These are phyloP conservation scores for Hymenoscyphus occultus DNA, from an alignment of 2,329 filamentous ascomycete species.

Conservation along the genomic window DNA sequence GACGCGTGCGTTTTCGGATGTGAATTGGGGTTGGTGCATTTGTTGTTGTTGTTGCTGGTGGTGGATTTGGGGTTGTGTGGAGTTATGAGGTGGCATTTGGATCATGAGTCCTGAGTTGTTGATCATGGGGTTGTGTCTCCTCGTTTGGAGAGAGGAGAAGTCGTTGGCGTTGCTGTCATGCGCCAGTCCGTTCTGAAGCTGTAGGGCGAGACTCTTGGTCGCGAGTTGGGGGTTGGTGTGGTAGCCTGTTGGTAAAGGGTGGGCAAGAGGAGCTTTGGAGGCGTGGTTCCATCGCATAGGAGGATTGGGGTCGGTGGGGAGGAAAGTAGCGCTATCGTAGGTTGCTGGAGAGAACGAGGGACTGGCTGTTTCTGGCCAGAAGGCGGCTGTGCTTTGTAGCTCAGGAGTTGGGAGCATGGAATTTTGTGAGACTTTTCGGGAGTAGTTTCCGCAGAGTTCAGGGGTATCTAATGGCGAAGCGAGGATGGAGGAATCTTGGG, in stretches of 20 bases:
- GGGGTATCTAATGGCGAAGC: slow-evolving; percentile 32
- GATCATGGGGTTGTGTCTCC: slow-evolving; percentile 13
- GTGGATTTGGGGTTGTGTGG: neutral
- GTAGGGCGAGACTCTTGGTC: slow-evolving; percentile 31
- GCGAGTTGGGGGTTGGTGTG: slow-evolving; percentile 31
- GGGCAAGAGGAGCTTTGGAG: slow-evolving; percentile 28
- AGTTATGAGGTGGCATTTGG: slow-evolving; percentile 27
- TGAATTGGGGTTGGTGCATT: slow-evolving; percentile 22
- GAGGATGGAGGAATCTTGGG: slow-evolving; percentile 27
- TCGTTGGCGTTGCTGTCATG: slow-evolving; percentile 24
- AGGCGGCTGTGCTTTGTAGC: slow-evolving; percentile 22
- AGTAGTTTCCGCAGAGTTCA: slow-evolving; percentile 22
- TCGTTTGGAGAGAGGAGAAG: slow-evolving; percentile 10
- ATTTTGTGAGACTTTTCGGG: slow-evolving; percentile 25
- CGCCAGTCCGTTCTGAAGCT: slow-evolving; percentile 32
- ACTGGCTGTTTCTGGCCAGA: slow-evolving; percentile 27
- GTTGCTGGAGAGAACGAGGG: slow-evolving; percentile 12
- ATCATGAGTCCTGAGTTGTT: slow-evolving; percentile 32
- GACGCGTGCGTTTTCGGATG: neutral
- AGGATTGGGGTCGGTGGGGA: slow-evolving; percentile 18
- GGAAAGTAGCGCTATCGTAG: slow-evolving; percentile 5
- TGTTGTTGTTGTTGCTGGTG: neutral
- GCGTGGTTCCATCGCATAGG: slow-evolving; percentile 35
- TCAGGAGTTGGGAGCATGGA: slow-evolving; percentile 29
- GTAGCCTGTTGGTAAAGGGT: slow-evolving; percentile 29